Base-by-base conservation (phyloP, 495 filamentous ascomycete genomes). In the Evernia prunastri region DNA sequence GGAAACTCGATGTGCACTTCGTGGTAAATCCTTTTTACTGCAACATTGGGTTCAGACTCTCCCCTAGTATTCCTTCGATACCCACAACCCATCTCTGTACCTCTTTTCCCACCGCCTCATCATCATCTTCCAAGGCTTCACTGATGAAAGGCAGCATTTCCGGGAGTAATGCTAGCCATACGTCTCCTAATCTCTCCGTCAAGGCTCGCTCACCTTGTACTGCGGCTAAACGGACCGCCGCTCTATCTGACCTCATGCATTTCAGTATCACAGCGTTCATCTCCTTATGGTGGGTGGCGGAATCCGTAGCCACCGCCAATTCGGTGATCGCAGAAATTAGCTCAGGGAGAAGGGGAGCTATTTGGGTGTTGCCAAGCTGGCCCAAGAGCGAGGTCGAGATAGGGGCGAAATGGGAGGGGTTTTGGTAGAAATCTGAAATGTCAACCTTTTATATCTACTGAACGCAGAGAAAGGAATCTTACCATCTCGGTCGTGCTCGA, bases 111-210 rank as follows among this genome's bases (percentile, higher is more conserved):
- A 98, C 92, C 31, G 74, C 78, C 75, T 97, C 93, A 67, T 97
- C 91, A 67, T 96, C 94, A 73, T 98, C 94, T 74, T 98, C 95
- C 79, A 94, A 88, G 66, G 95, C 70, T 75, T 98, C 94, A 65
- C 88, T 92, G 58, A 98, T 94, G 61, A 90, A 89, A 39, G 94
- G 94, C 68, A 97, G 77, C 86, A 96, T 96, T 81, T 98, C 93
- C 0, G 92, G 89, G 72, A 97, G 75, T 73, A 92, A 79, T 3
- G 84, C 81, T 64, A 97, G 74, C 95, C 95, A 97, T 67, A 97
- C 94, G 69, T 97, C 91, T 29, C 91, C 92, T 29, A 97, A 74
- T 60, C 83, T 79, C 59, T 85, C 82, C 27, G 91, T 92, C 58
- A 98, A 79, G 3, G 80, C 84, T 66, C 87, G 87, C 78, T 97